These are phyloP conservation scores for Ceratopteris richardii DNA, from an alignment of 75 land plant genomes.

Conservation along the genomic window DNA sequence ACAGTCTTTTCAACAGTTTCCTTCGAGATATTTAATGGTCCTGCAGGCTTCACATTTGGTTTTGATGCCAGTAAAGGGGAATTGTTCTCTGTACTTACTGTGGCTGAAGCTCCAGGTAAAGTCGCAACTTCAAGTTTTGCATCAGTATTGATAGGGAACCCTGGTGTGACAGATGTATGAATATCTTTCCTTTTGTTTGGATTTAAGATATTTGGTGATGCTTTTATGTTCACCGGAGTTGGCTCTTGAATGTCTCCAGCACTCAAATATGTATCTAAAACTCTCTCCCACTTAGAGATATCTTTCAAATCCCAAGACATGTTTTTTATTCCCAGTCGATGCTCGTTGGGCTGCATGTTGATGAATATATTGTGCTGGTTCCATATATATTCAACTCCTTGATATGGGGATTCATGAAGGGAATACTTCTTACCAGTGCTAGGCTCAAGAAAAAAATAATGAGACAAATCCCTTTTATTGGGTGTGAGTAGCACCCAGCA, in stretches of 20 bases:
- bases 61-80: not conserved
- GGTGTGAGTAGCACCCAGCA: conserved; percentile 25
- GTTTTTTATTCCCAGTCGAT: conserved; percentile 11
- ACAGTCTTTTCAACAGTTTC: not conserved
- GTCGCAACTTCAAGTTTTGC: not conserved
- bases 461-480: conserved; percentile 20
- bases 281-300: conserved; percentile 21
- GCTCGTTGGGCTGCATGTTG: conserved; percentile 32
- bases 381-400: conserved; percentile 30
- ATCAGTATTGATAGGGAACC: too few species aligned
- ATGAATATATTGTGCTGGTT: conserved; percentile 26
- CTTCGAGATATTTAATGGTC: not conserved
- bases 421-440: conserved; percentile 20
- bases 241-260: not conserved
- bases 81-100: not conserved
- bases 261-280: conserved; percentile 12
- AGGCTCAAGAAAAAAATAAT: conserved; percentile 27
- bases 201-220: not conserved
- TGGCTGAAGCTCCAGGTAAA: not conserved
- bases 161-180: not conserved
- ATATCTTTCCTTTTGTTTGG: not conserved
- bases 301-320: conserved; percentile 31
- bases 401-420: conserved; percentile 21
- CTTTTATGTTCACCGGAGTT: not conserved
- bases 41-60: not conserved